Base-by-base conservation (phyloP, 2,329 filamentous ascomycete species). In the Rhynchosporium graminicola region DNA sequence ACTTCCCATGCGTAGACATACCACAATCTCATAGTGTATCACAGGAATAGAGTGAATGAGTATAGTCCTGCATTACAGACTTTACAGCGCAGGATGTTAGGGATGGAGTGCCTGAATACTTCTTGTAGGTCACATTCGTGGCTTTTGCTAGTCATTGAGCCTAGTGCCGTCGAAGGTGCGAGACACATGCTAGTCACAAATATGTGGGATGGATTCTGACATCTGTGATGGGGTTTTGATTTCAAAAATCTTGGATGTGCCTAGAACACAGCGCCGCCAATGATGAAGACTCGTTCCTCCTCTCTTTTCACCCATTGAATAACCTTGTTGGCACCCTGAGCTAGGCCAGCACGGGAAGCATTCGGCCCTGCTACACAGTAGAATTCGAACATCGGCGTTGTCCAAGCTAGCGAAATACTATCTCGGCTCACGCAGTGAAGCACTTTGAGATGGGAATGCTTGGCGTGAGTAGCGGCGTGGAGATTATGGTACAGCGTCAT, bases 281-380 rank as follows among this genome's bases (percentile, higher is more conserved):
- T 95, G 63, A 99, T 97, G 73, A 99, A 99, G 5, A 98, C 80
- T 62, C 95, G 82, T 76, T 98, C 93, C 76, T 98, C 94, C 77
- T 99, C 95, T 68, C 87, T 83, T 73, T 91, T 88, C 1, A 94
- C 89, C 93, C 94, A 99, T 73, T 95, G 90, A 5, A 96, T 87
- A 56, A 99, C 86, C 77, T 89, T 88, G 74, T 95, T 96, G 40
- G 93, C 94, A 10, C 89, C 91, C 74, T 94, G 89, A 9, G 91
- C 91, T 71, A 99, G 81, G 10, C 87, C 85, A 28, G 80, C 78
- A 46, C 85, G 79, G 33, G 84, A 84, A 42, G 84, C 77, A 67
- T 87, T 88, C 2, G 91, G 90, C 0, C 91, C 90, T 20, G 93
- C 92, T n/a, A 99, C 87, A 71, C 92, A 96, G 77, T 97, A 99